Percentiles rank a stretch among this genome's conserved stretches.
These are phyloP conservation scores for Kodamaea leandrae DNA, from an alignment of 805 yeast genomes.

Conservation along the genomic window DNA sequence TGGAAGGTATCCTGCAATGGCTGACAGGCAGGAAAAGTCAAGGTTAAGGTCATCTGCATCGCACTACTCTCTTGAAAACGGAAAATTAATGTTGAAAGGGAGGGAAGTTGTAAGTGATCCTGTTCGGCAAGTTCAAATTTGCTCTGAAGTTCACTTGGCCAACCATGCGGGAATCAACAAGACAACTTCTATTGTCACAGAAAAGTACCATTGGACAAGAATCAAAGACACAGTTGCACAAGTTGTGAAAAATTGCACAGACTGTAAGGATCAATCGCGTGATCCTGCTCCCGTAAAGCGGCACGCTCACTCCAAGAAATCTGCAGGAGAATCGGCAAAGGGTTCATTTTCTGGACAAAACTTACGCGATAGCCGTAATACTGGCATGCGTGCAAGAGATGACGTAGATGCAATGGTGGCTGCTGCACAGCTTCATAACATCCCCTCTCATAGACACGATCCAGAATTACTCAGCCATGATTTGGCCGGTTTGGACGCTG, in stretches of 20 bases:
- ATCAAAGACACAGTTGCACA: conserved; percentile 83
- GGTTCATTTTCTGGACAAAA: conserved; percentile 8
- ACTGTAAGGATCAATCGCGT: conserved; percentile 56
- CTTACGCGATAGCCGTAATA: conserved; percentile 18
- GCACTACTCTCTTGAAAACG: conserved; percentile 68
- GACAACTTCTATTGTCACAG: conserved; percentile 74
- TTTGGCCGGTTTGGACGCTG: conserved; percentile 42
- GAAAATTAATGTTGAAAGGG: conserved; percentile 71
- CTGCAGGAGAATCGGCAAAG: conserved; percentile 8
- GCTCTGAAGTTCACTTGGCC: conserved; percentile 62
- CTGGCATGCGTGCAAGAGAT: conserved; percentile 21
- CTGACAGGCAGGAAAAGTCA: conserved; percentile 84
- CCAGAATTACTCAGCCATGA: conserved; percentile 39
- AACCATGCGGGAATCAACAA: conserved; percentile 88
- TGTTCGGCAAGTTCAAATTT: conserved; percentile 68
- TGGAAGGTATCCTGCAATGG: conserved; percentile 81
- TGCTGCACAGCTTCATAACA: conserved; percentile 25
- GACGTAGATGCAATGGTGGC: conserved; percentile 38
- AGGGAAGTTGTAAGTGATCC: conserved; percentile 82
- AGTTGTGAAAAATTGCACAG: conserved; percentile 71
- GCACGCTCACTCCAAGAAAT: conserved; percentile 19
- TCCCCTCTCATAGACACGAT: conserved; percentile 25
- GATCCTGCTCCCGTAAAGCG: conserved; percentile 17
- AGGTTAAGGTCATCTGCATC: conserved; percentile 77
- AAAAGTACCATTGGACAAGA: conserved; percentile 86